Base-by-base conservation (phyloP, 805 yeast genomes). In the Saccharomyces jurei region DNA sequence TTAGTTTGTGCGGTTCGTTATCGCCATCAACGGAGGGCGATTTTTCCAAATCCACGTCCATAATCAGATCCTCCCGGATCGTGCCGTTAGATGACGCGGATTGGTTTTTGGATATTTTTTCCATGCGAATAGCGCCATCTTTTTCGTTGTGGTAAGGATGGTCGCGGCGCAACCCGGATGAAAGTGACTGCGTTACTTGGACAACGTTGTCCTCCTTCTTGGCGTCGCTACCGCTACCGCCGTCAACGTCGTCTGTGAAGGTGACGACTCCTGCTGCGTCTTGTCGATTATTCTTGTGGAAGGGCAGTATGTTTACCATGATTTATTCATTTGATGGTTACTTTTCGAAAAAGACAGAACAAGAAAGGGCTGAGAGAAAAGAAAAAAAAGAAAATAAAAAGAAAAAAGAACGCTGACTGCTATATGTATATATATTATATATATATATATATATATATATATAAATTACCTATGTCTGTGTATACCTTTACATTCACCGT, bases 1-100 rank as follows among this genome's bases (percentile, higher is more conserved):
- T 50, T 8, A 60, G 46, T 1, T 52, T 60, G 29, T 10, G 44
- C 25, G 44, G 44, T 10, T 21, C 44, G 44, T 8, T 9, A 49
- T 56, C 59, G 9, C 55, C 36, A 13, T 54, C 58, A 17, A 52
- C 53, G 14, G 58, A 57, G 6, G 55, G 29, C 27, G 55, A 54
- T 30, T 54, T 48, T 27, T 56, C 59, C 21, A 31, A n/a, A 27
- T 52, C 50, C 22, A 54, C 29, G 25, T 26, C 48, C 48, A 46
- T 46, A 14, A 26, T 13, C 32, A 28, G 32, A 5, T 46, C 49
- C 49, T 26, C 29, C 13, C 25, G 44, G 13, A 36, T 21, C 11
- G 44, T 36, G 25, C 44, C 44, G 44, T 36, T 36, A 25, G 44
- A 36, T 22, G 44, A 36, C 44, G 44, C 44, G 13, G 44, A 36